Percentiles rank a stretch among this genome's conserved stretches.
These are phyloP conservation scores for Saitoella complicata DNA, from an alignment of 805 yeast species.

Conservation along the genomic window DNA sequence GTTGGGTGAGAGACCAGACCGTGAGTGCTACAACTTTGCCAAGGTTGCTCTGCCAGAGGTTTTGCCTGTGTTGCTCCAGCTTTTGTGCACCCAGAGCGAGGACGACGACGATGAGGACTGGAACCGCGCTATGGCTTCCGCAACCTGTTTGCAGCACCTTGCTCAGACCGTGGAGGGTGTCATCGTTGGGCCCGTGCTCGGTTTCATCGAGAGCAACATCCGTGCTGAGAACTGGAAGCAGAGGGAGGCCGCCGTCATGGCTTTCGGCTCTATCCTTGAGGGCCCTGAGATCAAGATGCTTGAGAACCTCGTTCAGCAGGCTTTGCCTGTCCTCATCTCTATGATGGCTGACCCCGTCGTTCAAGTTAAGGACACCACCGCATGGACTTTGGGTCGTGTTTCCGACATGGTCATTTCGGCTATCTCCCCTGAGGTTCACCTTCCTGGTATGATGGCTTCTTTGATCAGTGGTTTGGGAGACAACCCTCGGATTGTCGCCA, in stretches of 20 bases:
- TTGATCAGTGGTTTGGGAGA: constrained; percentile 69
- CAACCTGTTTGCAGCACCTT: constrained; percentile 85
- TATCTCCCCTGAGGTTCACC: constrained; percentile 44
- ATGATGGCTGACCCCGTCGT: constrained; percentile 60
- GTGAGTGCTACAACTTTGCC: constrained; percentile 64
- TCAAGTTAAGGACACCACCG: constrained; percentile 91
- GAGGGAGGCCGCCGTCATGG: constrained; percentile 98
- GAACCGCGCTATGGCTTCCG: constrained; percentile 98
- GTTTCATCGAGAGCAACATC: constrained; percentile 67
- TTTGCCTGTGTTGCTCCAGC: constrained; percentile 64
- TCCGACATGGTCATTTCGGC: constrained; percentile 75
- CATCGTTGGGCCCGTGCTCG: constrained; percentile 70
- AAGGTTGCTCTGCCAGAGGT: constrained; percentile 69
- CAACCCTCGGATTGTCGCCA: constrained; percentile 86
- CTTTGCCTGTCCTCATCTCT: constrained; percentile 58
- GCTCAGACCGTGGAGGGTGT: constrained; percentile 80
- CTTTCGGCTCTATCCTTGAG: constrained; percentile 90
- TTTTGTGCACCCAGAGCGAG: constrained; percentile 78
- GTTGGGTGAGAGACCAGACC: constrained; percentile 29
- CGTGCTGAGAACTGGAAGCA: constrained; percentile 53
- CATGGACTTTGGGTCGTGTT: constrained; percentile 96
- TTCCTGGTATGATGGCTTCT: constrained; percentile 60
- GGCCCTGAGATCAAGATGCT: constrained; percentile 41
- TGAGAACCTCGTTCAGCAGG: constrained; percentile 56
- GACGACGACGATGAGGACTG: constrained; percentile 85